phyloP scores from a whole-genome alignment of 1,284 basidiomycete species.

The Marasmius sp. region DNA sequence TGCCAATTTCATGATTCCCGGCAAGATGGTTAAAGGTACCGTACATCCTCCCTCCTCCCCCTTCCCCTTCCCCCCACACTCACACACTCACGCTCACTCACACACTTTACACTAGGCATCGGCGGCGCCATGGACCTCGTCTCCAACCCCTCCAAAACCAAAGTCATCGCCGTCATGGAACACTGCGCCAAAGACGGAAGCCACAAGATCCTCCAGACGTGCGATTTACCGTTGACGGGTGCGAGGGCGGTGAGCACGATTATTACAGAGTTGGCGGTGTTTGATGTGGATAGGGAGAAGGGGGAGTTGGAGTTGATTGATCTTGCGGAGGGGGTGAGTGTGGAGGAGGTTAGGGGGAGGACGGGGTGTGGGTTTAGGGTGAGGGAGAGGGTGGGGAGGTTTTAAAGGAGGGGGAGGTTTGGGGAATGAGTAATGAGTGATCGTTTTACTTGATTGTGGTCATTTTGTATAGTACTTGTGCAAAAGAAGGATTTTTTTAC shows the following conservation, averaged over 20 bases:
- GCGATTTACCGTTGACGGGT: conserved; percentile 86
- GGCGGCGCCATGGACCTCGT: conserved; percentile 97
- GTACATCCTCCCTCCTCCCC: too few relatives aligned
- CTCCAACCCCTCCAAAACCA: conserved; percentile 89
- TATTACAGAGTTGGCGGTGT: conserved; percentile 91
- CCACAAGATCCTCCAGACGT: conserved; percentile 84
- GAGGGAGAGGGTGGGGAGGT: conserved; percentile 17
- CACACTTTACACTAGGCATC: conserved; percentile 55
- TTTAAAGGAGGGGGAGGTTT: not conserved
- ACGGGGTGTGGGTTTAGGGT: conserved; percentile 81
- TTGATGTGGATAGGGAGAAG: conserved; percentile 79
- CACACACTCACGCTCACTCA: not conserved
- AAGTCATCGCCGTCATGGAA: conserved; percentile 86
- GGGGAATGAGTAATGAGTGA: not conserved
- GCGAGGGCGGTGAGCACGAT: conserved; percentile 84
- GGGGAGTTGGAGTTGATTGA: conserved; percentile 80
- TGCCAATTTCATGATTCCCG: conserved; percentile 98
- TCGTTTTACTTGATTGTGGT: not conserved
- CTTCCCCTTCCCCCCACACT: too few relatives aligned
- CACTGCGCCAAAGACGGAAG: conserved; percentile 89
- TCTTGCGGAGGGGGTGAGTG: conserved; percentile 77
- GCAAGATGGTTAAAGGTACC: conserved; percentile 82
- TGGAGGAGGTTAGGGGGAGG: conserved; percentile 85
- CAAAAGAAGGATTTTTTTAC: not conserved
- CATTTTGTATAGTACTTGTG: not conserved